Conservation (phyloP, 2,329 filamentous ascomycete genomes). For the Paecilomyces variotii region DNA sequence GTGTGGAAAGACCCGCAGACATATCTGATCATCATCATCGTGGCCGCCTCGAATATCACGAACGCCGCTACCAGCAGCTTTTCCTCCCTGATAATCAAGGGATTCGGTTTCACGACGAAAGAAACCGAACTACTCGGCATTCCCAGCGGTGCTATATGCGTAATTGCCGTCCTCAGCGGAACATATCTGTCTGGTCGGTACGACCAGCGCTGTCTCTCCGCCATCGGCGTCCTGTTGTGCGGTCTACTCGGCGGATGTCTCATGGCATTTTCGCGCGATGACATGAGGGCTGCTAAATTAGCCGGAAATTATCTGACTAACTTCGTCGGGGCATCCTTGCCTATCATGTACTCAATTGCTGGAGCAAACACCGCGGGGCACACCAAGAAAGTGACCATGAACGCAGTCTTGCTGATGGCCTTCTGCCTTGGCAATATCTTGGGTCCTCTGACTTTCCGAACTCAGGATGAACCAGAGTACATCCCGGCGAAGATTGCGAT, state of each 20-base stretch:
- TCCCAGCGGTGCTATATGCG: conserved; percentile 34
- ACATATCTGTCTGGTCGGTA: conserved; percentile 31
- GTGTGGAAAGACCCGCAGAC: conserved; percentile 38
- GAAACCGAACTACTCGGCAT: conserved; percentile 37
- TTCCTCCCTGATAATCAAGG: conserved; percentile 33
- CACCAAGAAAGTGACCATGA: conserved; percentile 44
- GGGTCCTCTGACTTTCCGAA: conserved; percentile 38
- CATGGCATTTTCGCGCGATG: conserved; percentile 28
- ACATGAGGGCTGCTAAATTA: conserved; percentile 31
- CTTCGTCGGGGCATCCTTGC: conserved; percentile 30
- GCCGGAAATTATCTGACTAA: conserved; percentile 37
- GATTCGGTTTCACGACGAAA: conserved; percentile 36
- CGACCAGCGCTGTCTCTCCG: conserved; percentile 31
- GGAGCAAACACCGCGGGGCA: conserved; percentile 41
- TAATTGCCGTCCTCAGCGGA: conserved; percentile 29
- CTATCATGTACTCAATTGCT: conserved; percentile 33
- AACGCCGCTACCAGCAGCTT: conserved; percentile 39
- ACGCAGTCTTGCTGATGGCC: conserved; percentile 37
- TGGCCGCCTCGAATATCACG: conserved; percentile 27
- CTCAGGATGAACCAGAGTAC: conserved; percentile 35
- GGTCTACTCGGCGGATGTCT: conserved; percentile 37
- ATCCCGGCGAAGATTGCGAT: conserved; percentile 33
- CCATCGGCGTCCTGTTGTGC: conserved; percentile 31
- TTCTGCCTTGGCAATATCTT: conserved; percentile 39
- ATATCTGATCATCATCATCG: conserved; percentile 30